phyloP scores from a whole-genome alignment of 176 grass and related monocot genomes.

The Olyra latifolia region DNA sequence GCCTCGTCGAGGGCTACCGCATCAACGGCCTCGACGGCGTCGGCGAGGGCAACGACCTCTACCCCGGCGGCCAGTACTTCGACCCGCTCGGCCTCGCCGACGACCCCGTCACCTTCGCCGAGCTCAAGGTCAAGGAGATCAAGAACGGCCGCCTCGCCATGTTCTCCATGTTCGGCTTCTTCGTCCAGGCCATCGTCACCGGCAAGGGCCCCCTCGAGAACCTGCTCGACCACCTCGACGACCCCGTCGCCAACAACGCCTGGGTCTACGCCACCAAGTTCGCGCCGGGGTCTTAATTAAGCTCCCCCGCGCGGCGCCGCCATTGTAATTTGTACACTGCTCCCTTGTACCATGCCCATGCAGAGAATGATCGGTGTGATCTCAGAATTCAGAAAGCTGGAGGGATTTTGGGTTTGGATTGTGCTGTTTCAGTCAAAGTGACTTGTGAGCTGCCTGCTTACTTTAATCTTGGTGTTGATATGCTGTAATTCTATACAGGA shows the following conservation, averaged over 20 bases:
- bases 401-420: constrained; percentile 3
- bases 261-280: constrained; percentile 99
- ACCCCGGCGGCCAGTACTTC: constrained; percentile 90
- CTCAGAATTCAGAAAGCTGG: constrained; percentile 21
- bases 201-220: constrained; percentile 94
- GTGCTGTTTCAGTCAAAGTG: background rate
- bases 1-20: constrained; percentile 88
- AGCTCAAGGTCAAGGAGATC: constrained; percentile 98
- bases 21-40: constrained; percentile 88
- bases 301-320: background rate
- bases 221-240: constrained; percentile 82
- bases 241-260: constrained; percentile 93
- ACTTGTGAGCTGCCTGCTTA: background rate
- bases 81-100: constrained; percentile 89
- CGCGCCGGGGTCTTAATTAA: constrained; percentile 72
- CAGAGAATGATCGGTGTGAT: background rate
- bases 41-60: constrained; percentile 92
- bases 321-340: constrained; percentile 51
- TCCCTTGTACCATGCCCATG: constrained; percentile 11
- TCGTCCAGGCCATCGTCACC: constrained; percentile 91
- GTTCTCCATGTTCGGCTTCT: constrained; percentile 98
- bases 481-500: background rate
- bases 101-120: constrained; percentile 74
- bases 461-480: background rate
- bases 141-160: constrained; percentile 94